These are phyloP conservation scores for Kwoniella heveanensis DNA, from an alignment of 768 basidiomycete species.

Conservation along the genomic window DNA sequence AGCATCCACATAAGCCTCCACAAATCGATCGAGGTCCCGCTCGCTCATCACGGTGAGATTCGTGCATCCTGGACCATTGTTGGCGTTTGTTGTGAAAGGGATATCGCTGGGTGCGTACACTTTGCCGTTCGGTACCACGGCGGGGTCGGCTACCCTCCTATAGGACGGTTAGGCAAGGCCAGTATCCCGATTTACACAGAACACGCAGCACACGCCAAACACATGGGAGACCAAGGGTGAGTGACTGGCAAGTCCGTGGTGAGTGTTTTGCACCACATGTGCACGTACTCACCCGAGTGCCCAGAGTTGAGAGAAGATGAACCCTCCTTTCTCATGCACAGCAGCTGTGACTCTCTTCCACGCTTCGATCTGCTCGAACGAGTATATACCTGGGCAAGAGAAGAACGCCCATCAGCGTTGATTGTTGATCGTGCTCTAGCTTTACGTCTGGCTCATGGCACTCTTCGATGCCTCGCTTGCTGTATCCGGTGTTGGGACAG, in stretches of 20 bases:
- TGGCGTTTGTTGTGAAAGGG: background rate
- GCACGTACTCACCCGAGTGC: conserved; percentile 51
- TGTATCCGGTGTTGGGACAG: no score
- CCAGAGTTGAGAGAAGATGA: conserved; percentile 66
- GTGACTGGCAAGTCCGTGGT: no score
- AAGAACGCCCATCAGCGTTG: conserved; percentile 36
- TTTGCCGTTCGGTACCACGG: background rate
- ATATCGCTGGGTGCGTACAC: conserved; percentile 5
- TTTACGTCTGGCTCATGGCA: no score
- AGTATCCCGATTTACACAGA: no score
- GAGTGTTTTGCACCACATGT: no score
- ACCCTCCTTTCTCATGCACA: conserved; percentile 63
- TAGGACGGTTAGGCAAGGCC: no score
- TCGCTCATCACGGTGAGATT: conserved; percentile 41
- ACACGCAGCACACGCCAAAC: no score
- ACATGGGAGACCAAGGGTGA: no score
- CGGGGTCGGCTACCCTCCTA: conserved; percentile 6
- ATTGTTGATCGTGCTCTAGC: no score
- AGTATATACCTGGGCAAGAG: no score
- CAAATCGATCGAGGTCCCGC: conserved; percentile 58
- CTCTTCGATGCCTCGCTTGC: no score
- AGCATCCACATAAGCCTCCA: conserved; percentile 61
- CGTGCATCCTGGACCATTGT: background rate
- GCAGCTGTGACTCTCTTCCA: conserved; percentile 66
- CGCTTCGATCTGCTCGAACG: no score